Base-by-base conservation (phyloP, 1,284 basidiomycete species). In the Ganoderma boninense region DNA sequence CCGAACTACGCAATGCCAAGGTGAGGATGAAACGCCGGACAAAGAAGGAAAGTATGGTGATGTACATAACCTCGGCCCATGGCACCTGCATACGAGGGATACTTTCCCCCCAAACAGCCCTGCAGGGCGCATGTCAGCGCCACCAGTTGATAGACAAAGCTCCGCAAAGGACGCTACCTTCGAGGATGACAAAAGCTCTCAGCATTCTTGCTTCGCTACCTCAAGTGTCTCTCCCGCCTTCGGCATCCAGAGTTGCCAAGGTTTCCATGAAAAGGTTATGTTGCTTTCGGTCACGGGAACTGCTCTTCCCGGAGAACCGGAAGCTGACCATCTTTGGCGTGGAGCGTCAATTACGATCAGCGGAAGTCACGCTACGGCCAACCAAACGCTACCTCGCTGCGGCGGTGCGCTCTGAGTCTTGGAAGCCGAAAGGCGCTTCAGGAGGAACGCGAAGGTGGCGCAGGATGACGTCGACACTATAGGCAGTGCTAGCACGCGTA, bases 1-100 rank as follows among this genome's bases (percentile, higher is more conserved):
- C 32, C 54, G 54, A 57, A 32, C 54, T 57, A 57, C 54, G 32
- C 54, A 57, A 35, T 32, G 54, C 32, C 54, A 26, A 57, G 16
- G 54, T 57, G 2, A 57, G 54, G 2, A 57, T 35, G 18, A 57
- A 57, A 57, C 54, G 54, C 14, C 5, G 29, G 1, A 35, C 54
- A 6, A 57, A 57, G 54, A 57, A 57, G 54, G 54, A 57, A 57
- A 57, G 26, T 57, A 29, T 23, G 20, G 54, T 57, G 54, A 57
- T 32, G 32, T 35, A 20, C 54, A 20, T 57, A 57, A 57, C 54
- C 54, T 8, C 54, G 54, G 54, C 32, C 32, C 32, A 29, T 57
- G 29, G 7, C 26, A 14, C 5, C 54, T 57, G 54, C 29, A 32
- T 35, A 35, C 54, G 29, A 29, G 32, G 29, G 8, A 16, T 16